phyloP scores from a whole-genome alignment of 768 basidiomycete species.

The Leccinum variicolor region DNA sequence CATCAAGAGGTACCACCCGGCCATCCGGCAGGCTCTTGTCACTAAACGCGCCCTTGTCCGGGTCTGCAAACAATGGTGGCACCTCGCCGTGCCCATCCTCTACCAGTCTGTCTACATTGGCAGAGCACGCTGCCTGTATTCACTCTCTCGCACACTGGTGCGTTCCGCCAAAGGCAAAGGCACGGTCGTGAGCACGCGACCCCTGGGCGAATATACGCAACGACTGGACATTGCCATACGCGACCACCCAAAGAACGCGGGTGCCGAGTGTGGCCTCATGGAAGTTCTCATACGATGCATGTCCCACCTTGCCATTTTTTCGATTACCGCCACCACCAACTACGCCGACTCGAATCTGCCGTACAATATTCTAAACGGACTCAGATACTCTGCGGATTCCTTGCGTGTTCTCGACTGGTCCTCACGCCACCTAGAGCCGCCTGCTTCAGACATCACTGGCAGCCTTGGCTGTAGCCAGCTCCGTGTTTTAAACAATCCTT shows the following conservation, averaged over 20 bases:
- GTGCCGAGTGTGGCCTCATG: background rate
- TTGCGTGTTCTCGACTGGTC: background rate
- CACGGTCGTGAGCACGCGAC: background rate
- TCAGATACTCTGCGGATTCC: background rate
- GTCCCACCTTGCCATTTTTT: background rate
- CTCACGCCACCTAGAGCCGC: background rate
- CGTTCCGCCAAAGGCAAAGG: background rate
- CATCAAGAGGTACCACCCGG: background rate
- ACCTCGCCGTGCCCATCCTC: background rate
- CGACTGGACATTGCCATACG: background rate
- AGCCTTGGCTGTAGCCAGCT: background rate
- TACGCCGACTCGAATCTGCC: background rate
- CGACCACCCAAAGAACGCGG: background rate
- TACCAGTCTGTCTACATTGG: background rate
- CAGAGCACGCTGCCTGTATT: background rate
- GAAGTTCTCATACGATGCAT: background rate
- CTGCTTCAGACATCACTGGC: background rate
- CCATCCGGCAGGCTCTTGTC: background rate
- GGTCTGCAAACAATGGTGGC: background rate
- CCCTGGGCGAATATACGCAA: background rate
- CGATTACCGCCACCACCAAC: background rate
- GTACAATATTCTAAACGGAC: background rate
- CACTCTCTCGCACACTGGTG: background rate
- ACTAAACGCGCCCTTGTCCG: background rate
- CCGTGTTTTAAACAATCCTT: background rate